Evolutionary conservation across 805 yeast genomes (phyloP).

Genomic region (Isabelozyma gotoi): DNA sequence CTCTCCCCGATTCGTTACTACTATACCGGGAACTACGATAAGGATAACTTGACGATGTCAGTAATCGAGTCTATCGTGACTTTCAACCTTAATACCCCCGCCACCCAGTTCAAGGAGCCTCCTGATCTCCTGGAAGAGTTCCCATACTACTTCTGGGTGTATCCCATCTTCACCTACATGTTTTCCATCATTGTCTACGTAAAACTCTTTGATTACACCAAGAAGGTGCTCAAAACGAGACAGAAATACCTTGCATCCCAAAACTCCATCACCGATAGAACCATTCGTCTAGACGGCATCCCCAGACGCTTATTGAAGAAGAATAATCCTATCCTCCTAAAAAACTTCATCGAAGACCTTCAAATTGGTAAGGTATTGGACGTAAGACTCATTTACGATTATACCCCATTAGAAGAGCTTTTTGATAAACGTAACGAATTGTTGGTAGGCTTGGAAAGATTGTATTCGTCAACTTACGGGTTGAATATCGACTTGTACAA

Average conservation of each 20-base stretch:
- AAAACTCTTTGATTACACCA: slow-evolving; percentile 47
- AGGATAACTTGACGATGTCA: slow-evolving; percentile 28
- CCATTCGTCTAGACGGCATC: slow-evolving; percentile 55
- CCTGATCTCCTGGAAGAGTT: slow-evolving; percentile 35
- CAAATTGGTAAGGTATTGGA: slow-evolving; percentile 56
- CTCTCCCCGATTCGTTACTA: slow-evolving; percentile 39
- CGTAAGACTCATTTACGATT: slow-evolving; percentile 48
- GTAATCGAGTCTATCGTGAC: slow-evolving; percentile 3
- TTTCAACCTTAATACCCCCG: slow-evolving; percentile 1
- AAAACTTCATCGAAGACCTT: slow-evolving; percentile 51
- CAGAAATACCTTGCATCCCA: slow-evolving; percentile 61
- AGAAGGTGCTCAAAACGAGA: slow-evolving; percentile 48
- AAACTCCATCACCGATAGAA: slow-evolving; percentile 58
- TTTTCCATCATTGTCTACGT: slow-evolving; percentile 50
- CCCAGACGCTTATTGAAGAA: slow-evolving; percentile 41
- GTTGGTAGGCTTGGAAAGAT: slow-evolving; percentile 36
- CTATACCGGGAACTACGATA: slow-evolving; percentile 44
- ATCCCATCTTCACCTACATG: slow-evolving; percentile 55
- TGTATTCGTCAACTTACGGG: slow-evolving; percentile 43
- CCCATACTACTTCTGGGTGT: slow-evolving; percentile 49
- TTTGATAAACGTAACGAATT: slow-evolving; percentile 33
- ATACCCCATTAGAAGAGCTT: slow-evolving; percentile 40
- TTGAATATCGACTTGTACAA: slow-evolving; percentile 41
- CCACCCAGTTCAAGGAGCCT: slow-evolving; percentile 7
- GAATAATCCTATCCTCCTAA: slow-evolving; percentile 42